Evolutionary conservation across 2,329 filamentous ascomycete genomes (phyloP).

Genomic region (Fusarium dlaminii): DNA sequence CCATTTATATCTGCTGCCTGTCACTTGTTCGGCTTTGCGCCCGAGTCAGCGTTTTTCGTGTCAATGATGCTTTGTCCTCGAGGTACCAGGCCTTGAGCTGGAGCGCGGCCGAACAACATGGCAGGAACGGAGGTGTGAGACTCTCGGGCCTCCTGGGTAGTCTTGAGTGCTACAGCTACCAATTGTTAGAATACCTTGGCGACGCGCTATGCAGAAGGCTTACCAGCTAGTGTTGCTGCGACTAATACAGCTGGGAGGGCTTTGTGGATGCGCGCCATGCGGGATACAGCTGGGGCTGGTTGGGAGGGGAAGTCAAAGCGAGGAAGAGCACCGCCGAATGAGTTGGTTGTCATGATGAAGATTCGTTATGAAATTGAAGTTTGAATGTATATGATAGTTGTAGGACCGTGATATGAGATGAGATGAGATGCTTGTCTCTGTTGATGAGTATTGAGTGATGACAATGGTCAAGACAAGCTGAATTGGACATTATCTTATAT

Average conservation of each 20-base stretch:
- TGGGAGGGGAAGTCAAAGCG: conserved; percentile 31
- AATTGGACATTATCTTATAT: conserved; percentile 21
- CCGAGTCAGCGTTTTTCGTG: not conserved
- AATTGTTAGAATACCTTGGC: not conserved
- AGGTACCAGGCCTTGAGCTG: conserved; percentile 6
- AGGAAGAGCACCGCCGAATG: conserved; percentile 35
- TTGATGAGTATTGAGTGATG: not conserved
- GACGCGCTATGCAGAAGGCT: not conserved
- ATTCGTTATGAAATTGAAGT: not conserved
- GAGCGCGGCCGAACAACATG: not conserved
- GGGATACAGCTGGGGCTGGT: conserved; percentile 15
- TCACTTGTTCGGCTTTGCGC: conserved; percentile 7
- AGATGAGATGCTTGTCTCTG: not conserved
- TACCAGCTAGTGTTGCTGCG: conserved; percentile 20
- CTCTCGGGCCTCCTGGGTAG: conserved; percentile 8
- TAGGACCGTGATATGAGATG: not conserved
- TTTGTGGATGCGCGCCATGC: conserved; percentile 29
- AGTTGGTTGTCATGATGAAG: conserved; percentile 33
- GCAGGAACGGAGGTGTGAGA: not conserved
- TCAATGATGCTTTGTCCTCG: conserved; percentile 2
- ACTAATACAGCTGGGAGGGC: conserved; percentile 22
- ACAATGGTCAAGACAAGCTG: not conserved
- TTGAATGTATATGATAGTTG: not conserved
- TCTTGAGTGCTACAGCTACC: conserved; percentile 23
- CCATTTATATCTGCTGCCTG: too few relatives aligned